Percentiles rank a stretch among this genome's conserved stretches.
phyloP scores from a whole-genome alignment of 2,329 filamentous ascomycete species.

The Calonectria hongkongensis region DNA sequence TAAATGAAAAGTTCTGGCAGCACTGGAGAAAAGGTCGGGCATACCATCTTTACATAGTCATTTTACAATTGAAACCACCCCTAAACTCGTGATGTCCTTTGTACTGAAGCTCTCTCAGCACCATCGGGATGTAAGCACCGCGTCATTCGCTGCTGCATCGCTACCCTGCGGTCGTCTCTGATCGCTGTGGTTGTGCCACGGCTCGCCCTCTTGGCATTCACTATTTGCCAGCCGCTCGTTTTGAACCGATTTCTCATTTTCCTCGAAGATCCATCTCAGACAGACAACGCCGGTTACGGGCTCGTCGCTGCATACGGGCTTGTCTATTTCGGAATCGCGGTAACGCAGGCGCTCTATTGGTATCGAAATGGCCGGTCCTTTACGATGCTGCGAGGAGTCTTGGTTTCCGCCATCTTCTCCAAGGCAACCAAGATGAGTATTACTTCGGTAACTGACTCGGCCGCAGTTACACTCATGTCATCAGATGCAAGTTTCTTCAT shows the following conservation, averaged over 20 bases:
- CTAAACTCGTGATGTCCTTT: slow-evolving; percentile 43
- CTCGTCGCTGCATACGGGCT: slow-evolving; percentile 59
- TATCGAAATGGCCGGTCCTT: slow-evolving; percentile 58
- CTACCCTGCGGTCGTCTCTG: slow-evolving; percentile 55
- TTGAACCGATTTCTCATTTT: slow-evolving; percentile 59
- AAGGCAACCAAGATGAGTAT: slow-evolving; percentile 58
- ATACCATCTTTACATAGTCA: slow-evolving; percentile 40
- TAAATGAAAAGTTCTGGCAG: slow-evolving; percentile 58
- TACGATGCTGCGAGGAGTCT: slow-evolving; percentile 56
- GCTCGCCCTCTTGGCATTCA: slow-evolving; percentile 59
- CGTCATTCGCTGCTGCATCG: slow-evolving; percentile 55
- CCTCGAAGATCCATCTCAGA: slow-evolving; percentile 52
- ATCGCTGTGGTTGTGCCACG: slow-evolving; percentile 57
- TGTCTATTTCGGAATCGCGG: slow-evolving; percentile 57
- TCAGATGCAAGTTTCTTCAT: slow-evolving; percentile 57
- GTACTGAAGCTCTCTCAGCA: slow-evolving; percentile 47
- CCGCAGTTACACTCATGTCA: slow-evolving; percentile 64
- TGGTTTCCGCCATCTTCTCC: slow-evolving; percentile 59
- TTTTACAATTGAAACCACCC: slow-evolving; percentile 34
- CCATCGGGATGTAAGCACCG: slow-evolving; percentile 46
- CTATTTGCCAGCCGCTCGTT: slow-evolving; percentile 61
- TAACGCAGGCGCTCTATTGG: slow-evolving; percentile 57
- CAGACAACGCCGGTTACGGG: slow-evolving; percentile 55
- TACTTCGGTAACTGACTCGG: slow-evolving; percentile 56
- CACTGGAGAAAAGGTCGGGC: slow-evolving; percentile 56